Conservation (phyloP, 306 rosid species). For the Acacia melanoxylon region DNA sequence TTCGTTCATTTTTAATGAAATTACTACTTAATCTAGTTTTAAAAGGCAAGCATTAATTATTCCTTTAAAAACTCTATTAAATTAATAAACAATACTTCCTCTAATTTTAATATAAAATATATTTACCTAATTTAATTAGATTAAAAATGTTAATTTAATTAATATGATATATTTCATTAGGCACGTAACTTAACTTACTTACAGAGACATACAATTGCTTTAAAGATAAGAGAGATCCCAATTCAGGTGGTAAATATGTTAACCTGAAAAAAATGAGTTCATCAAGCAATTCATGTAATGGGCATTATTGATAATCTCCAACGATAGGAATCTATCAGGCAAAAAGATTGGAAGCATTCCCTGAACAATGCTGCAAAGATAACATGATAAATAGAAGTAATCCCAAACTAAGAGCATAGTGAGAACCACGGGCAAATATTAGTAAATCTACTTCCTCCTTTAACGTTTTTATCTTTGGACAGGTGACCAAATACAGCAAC, state of each 20-base stretch:
- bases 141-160: too few relatives aligned
- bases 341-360: background rate
- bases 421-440: conserved; percentile 1
- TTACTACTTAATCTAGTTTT: too few relatives aligned
- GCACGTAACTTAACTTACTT: conserved; percentile 68
- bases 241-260: conserved; percentile 58
- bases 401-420: conserved; percentile 7
- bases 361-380: conserved; percentile 5
- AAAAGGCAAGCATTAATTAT: too few relatives aligned
- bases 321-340: conserved; percentile 10
- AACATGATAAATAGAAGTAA: conserved; percentile 10
- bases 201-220: conserved; percentile 63
- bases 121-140: too few relatives aligned
- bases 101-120: too few relatives aligned
- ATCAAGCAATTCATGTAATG: conserved; percentile 12
- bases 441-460: conserved; percentile 4
- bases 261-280: conserved; percentile 51
- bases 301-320: background rate
- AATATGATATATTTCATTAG: conserved; percentile 22
- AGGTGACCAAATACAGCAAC: conserved; percentile 5
- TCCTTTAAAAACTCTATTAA: too few relatives aligned
- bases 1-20: too few relatives aligned
- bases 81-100: too few relatives aligned
- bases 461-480: background rate
- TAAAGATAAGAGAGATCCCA: conserved; percentile 66